Base-by-base conservation (phyloP, 208 protist species). In the Naegleria fowleri region DNA sequence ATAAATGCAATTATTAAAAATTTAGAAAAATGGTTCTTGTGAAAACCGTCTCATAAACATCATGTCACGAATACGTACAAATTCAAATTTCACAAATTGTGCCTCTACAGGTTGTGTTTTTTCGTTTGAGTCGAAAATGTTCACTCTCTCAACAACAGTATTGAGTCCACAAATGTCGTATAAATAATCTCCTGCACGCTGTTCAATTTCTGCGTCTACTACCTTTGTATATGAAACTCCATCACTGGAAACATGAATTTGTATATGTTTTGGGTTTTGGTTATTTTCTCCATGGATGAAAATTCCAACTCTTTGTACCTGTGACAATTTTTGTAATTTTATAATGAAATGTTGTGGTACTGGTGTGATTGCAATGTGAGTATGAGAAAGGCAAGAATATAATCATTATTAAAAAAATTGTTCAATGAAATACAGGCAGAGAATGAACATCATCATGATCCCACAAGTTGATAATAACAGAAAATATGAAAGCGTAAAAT, bases 281-380 rank as follows among this genome's bases (percentile, higher is more conserved):
- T 79, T 79, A 33, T 79, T 79, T 79, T 79, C 67, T 79, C 67
- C 67, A 9, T 79, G 67, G 36, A 79, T 79, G n/a, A 36, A 79
- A 36, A 79, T 79, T 79, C 67, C 67, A 2, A 79, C 67, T 79
- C 67, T 29, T 79, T 79, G 29, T 7, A 79, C 29, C 36, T 79
- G 67, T 79, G 67, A 79, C 67, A 79, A 79, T 79, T 79, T 79
- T 79, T 79, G 25, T 79, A 79, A 79, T 79, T 79, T 79, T 15
- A 79, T 79, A 79, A 79, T 79, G n/a, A 79, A 79, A 79, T 79
- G 67, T 79, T 79, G 67, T 36, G 67, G 67, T 79, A 79, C 67
- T 79, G n/a, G 0, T n/a, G n/a, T n/a, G n/a, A 75, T 75, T 75
- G 25, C 16, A 1, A 75, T 22, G 7, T 9, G 43, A 9, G 43